Conservation (phyloP, 106 monocot genomes). For the Cymbidium sinense region DNA sequence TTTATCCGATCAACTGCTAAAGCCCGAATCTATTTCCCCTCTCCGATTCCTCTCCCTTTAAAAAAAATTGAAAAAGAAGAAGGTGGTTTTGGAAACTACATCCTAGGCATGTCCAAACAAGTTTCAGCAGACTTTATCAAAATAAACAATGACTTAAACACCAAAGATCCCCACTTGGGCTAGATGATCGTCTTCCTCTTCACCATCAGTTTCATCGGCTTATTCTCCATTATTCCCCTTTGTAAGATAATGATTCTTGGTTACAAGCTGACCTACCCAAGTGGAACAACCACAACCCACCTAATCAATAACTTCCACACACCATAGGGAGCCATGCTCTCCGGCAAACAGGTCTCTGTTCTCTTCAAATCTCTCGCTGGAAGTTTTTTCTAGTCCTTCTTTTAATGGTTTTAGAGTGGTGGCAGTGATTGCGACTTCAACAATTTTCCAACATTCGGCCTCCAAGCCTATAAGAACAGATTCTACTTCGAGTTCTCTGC, state of each 20-base stretch:
- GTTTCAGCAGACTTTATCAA: no score
- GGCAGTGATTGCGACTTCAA: constrained; percentile 3
- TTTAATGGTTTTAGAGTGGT: constrained; percentile 6
- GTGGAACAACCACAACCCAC: constrained; percentile 34
- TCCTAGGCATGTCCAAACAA: no score
- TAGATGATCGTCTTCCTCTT: constrained; percentile 36
- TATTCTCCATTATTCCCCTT: constrained; percentile 34
- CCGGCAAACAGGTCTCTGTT: constrained; percentile 4
- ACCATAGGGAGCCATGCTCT: constrained; percentile 30
- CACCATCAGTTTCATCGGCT: constrained; percentile 38
- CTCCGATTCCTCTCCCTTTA: no score
- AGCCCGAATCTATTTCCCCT: no score
- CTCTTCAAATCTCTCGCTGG: no score
- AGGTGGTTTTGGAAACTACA: constrained; percentile 9
- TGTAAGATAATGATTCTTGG: constrained; percentile 34
- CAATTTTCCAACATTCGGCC: not conserved
- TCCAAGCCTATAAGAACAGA: no score
- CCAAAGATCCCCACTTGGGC: no score
- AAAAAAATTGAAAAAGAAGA: no score
- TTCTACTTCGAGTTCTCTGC: no score
- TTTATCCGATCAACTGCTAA: no score
- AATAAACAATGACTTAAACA: no score
- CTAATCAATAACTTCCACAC: constrained; percentile 52
- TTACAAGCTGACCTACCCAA: no score
- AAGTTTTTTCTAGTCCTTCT: constrained; percentile 2